A percentile compares a stretch with the other conserved stretches of the same genome.
Conservation (phyloP, 306 rosid species). For the Lathyrus aphaca region DNA sequence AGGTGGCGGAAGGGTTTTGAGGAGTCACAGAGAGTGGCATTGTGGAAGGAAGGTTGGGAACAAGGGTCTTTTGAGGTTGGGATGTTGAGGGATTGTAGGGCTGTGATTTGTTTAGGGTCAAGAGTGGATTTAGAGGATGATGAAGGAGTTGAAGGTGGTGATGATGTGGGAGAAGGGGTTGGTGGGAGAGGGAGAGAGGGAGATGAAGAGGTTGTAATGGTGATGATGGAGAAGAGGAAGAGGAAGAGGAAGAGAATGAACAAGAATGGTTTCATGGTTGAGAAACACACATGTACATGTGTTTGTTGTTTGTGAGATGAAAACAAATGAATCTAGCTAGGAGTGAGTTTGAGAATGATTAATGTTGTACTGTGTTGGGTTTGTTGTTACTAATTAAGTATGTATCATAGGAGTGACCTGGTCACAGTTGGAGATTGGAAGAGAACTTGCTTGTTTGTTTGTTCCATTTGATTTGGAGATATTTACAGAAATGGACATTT, state of each 20-base stretch:
- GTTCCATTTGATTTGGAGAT: slow-evolving; percentile 22
- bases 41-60: slow-evolving; percentile 55
- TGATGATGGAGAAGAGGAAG: slow-evolving; percentile 16
- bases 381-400: background rate
- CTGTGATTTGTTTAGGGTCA: slow-evolving; percentile 85
- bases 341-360: background rate
- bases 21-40: slow-evolving; percentile 71
- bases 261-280: slow-evolving; percentile 38
- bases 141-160: slow-evolving; percentile 30
- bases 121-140: slow-evolving; percentile 45
- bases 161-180: slow-evolving; percentile 27
- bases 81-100: slow-evolving; percentile 84
- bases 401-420: slow-evolving; percentile 1
- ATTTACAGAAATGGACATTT: slow-evolving; percentile 24
- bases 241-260: slow-evolving; percentile 32
- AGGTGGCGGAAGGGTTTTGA: slow-evolving; percentile 84
- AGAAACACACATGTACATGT: slow-evolving; percentile 16
- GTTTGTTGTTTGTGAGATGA: background rate
- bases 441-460: background rate
- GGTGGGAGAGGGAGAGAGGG: slow-evolving; percentile 37
- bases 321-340: background rate
- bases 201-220: slow-evolving; percentile 23
- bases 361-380: background rate
- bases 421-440: slow-evolving; percentile 20
- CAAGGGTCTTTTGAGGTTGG: slow-evolving; percentile 88